Conservation (phyloP, 2,329 filamentous ascomycete genomes). For the Phyllosticta citribraziliensis region DNA sequence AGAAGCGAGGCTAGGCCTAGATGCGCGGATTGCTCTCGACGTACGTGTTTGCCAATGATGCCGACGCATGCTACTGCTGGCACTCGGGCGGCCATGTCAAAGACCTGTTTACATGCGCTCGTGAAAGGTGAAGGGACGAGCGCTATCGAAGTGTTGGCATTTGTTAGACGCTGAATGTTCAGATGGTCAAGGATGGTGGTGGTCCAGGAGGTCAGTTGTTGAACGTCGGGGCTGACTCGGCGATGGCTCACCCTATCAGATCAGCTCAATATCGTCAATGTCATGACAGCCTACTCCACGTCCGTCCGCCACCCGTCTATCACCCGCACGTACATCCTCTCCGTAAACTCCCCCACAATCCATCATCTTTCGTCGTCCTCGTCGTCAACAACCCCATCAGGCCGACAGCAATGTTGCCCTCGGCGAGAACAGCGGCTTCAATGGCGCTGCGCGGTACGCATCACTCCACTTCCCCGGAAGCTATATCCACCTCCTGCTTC, state of each 20-base stretch:
- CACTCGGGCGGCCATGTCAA: conserved; percentile 38
- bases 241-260: background rate
- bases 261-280: conserved; percentile 18
- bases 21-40: conserved; percentile 18
- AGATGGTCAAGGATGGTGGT: background rate
- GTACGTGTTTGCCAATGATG: conserved; percentile 84
- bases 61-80: conserved; percentile 86
- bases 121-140: background rate
- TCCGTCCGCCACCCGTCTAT: conserved; percentile 24
- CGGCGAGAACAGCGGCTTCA: conserved; percentile 42
- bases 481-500: conserved; percentile 3
- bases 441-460: conserved; percentile 44
- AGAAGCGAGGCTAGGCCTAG: background rate
- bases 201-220: background rate
- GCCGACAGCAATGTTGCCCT: conserved; percentile 36
- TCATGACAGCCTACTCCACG: conserved; percentile 18
- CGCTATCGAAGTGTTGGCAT: background rate
- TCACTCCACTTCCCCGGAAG: background rate
- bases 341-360: conserved; percentile 19
- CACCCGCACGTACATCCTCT: conserved; percentile 18
- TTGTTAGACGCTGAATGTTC: background rate
- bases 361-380: conserved; percentile 13
- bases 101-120: conserved; percentile 2
- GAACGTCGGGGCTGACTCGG: too few species aligned
- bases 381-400: background rate